A percentile compares a stretch with the other conserved stretches of the same genome.
Conservation (phyloP, 2,329 filamentous ascomycete species). For the Phyllosticta citrichinensis region DNA sequence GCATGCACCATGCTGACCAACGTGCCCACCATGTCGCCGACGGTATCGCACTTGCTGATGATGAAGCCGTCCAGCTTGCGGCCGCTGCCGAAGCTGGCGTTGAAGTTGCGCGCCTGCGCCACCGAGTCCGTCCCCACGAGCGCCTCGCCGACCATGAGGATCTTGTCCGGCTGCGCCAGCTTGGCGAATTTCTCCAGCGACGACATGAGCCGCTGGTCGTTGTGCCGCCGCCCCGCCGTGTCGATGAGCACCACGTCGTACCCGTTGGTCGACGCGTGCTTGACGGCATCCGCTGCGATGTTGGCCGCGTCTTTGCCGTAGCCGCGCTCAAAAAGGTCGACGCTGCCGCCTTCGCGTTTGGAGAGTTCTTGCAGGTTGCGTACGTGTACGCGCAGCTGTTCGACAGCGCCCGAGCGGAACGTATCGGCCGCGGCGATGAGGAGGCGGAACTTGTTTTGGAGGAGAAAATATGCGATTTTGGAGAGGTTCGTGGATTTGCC, state of each 20-base stretch:
- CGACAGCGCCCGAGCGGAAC: conserved; percentile 92
- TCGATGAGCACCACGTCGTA: conserved; percentile 96
- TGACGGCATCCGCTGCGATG: conserved; percentile 89
- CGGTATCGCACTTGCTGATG: conserved; percentile 96
- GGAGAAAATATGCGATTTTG: conserved; percentile 95
- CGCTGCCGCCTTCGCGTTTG: conserved; percentile 64
- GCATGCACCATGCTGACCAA: conserved; percentile 96
- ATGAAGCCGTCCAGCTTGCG: conserved; percentile 89
- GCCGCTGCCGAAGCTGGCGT: conserved; percentile 74
- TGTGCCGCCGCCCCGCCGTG: conserved; percentile 88
- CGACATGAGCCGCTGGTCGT: conserved; percentile 92
- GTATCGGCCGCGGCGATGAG: conserved; percentile 92
- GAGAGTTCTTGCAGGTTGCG: conserved; percentile 86
- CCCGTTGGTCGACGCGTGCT: conserved; percentile 59
- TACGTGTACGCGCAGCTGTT: conserved; percentile 92
- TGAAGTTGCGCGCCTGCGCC: conserved; percentile 93
- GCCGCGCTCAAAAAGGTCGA: conserved; percentile 92
- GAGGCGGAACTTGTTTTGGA: conserved; percentile 95
- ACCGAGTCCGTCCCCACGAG: conserved; percentile 93
- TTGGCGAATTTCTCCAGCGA: conserved; percentile 96
- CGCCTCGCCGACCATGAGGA: conserved; percentile 91
- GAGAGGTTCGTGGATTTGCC: conserved; percentile 96
- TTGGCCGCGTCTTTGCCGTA: conserved; percentile 97
- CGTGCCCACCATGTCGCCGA: conserved; percentile 97
- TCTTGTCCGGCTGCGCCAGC: conserved; percentile 92